These are phyloP conservation scores for Saturnispora diversa DNA, from an alignment of 805 yeast genomes.

Conservation along the genomic window DNA sequence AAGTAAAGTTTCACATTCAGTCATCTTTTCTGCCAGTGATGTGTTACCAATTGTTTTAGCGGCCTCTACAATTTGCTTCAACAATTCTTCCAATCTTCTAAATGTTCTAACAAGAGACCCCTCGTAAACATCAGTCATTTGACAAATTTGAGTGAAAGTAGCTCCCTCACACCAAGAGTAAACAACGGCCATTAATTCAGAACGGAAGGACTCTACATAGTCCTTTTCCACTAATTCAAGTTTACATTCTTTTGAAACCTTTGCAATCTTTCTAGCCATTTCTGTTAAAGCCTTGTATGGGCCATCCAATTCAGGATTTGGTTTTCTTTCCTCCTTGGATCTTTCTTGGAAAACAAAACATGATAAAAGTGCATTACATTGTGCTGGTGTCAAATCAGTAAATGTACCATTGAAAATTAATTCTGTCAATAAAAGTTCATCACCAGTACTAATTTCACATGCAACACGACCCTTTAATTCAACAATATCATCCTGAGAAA, in stretches of 20 bases:
- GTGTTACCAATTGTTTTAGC: conserved; percentile 92
- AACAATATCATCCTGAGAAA: conserved; percentile 79
- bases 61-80: conserved; percentile 83
- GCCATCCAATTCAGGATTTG: conserved; percentile 85
- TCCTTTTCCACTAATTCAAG: conserved; percentile 86
- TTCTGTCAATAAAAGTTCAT: conserved; percentile 79
- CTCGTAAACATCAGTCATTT: conserved; percentile 98
- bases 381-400: conserved; percentile 79
- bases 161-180: conserved; percentile 97
- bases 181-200: conserved; percentile 95
- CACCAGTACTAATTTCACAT: conserved; percentile 90
- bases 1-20: conserved; percentile 70
- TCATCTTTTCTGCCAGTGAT: conserved; percentile 83
- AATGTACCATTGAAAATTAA: conserved; percentile 92
- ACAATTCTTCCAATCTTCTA: conserved; percentile 86
- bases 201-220: conserved; percentile 83
- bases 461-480: conserved; percentile 90
- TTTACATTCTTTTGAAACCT: conserved; percentile 81
- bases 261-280: conserved; percentile 87
- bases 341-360: conserved; percentile 97
- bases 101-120: conserved; percentile 94
- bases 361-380: conserved; percentile 84
- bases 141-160: conserved; percentile 90
- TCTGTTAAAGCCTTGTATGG: conserved; percentile 84
- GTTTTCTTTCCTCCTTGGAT: conserved; percentile 77